Evolutionary conservation across 441 rosid genomes (phyloP).

Genomic region (Adansonia rubrostipa): DNA sequence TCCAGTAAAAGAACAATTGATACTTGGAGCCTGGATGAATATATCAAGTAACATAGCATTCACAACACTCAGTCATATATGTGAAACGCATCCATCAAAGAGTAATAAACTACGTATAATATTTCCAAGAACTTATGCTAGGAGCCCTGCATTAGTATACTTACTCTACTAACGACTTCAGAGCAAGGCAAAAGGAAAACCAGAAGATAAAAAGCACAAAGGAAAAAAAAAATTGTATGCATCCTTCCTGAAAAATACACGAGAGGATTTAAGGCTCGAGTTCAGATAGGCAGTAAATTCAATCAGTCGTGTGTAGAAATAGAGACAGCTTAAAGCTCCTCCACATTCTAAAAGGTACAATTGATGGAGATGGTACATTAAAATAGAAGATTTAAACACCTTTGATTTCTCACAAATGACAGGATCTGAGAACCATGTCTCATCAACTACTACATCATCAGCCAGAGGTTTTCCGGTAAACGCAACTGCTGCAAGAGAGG

Average conservation of each 20-base stretch:
- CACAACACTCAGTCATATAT: background rate
- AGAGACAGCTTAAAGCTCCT: background rate
- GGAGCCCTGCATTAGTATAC: background rate
- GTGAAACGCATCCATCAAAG: background rate
- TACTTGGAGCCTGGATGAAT: too few relatives aligned
- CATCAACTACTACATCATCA: conserved; percentile 18
- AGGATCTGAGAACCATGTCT: conserved; percentile 32
- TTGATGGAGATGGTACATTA: background rate
- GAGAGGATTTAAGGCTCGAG: background rate
- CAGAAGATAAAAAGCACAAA: background rate
- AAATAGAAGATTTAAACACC: conserved; percentile 13
- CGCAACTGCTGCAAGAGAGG: conserved; percentile 35
- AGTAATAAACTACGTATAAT: background rate
- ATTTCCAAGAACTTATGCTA: background rate
- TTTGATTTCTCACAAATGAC: conserved; percentile 29
- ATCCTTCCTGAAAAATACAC: background rate
- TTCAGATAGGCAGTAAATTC: background rate
- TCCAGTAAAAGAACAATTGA: too few relatives aligned
- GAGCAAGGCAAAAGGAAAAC: background rate
- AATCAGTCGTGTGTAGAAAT: background rate
- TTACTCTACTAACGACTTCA: background rate
- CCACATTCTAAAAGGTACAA: background rate
- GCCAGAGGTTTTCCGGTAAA: conserved; percentile 17
- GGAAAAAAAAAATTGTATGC: background rate
- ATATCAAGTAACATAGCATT: too few relatives aligned